Percentiles rank a stretch among this genome's conserved stretches.
phyloP scores from a whole-genome alignment of 805 yeast genomes.

The Kodamaea hsintzibuensis region DNA sequence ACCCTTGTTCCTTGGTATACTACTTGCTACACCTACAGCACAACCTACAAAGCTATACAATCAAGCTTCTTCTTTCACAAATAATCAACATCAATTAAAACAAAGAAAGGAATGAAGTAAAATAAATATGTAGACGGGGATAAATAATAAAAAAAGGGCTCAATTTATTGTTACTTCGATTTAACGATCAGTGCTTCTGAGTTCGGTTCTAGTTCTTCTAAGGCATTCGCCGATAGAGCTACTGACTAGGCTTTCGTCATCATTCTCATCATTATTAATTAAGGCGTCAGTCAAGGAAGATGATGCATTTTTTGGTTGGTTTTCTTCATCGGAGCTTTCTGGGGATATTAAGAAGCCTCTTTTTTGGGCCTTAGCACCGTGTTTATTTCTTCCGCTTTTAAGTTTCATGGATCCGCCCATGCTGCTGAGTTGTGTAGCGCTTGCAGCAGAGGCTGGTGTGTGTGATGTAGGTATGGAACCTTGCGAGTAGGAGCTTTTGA shows the following conservation, averaged over 20 bases:
- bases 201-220: slow-evolving; percentile 40
- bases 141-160: neutral
- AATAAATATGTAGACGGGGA: slow-evolving; percentile 1
- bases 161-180: neutral
- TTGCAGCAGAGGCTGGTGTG: slow-evolving; percentile 3
- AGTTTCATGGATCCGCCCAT: slow-evolving; percentile 3
- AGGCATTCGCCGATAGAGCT: slow-evolving; percentile 42
- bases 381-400: slow-evolving; percentile 1
- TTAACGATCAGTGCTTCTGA: slow-evolving; percentile 22
- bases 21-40: too few species aligned
- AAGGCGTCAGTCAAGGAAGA: neutral
- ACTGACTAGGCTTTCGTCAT: slow-evolving; percentile 36
- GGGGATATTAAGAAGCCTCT: slow-evolving; percentile 25
- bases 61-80: neutral
- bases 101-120: slow-evolving; percentile 6
- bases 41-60: too few species aligned
- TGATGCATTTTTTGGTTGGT: slow-evolving; percentile 1
- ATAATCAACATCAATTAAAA: slow-evolving; percentile 2
- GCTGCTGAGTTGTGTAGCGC: slow-evolving; percentile 5
- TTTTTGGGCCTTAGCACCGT: slow-evolving; percentile 4
- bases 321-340: slow-evolving; percentile 23
- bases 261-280: neutral
- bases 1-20: too few species aligned
- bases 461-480: slow-evolving; percentile 32
- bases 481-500: slow-evolving; percentile 40